phyloP scores from a whole-genome alignment of 805 yeast species.

The Starmera amethionina region DNA sequence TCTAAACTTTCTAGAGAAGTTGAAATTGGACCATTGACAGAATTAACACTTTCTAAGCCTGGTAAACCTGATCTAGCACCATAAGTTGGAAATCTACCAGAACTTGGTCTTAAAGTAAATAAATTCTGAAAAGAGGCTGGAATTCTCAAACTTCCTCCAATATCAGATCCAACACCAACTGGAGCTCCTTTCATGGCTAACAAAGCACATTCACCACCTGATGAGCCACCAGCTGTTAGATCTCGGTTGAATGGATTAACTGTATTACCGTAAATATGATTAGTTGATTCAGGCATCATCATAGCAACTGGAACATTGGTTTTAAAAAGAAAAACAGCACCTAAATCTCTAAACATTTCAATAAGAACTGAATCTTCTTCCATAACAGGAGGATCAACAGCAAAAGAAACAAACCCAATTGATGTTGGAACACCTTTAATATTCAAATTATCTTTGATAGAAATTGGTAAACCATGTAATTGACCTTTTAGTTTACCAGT shows the following conservation, averaged over 20 bases:
- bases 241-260: conserved; percentile 33
- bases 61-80: conserved; percentile 25
- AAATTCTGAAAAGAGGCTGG: conserved; percentile 35
- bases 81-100: conserved; percentile 32
- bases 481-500: conserved; percentile 51
- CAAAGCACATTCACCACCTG: conserved; percentile 46
- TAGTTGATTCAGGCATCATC: conserved; percentile 38
- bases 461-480: conserved; percentile 58
- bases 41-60: conserved; percentile 30
- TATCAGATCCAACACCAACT: conserved; percentile 46
- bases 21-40: conserved; percentile 41
- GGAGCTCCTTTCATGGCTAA: conserved; percentile 34
- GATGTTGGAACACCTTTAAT: conserved; percentile 38
- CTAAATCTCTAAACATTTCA: conserved; percentile 28
- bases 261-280: conserved; percentile 36
- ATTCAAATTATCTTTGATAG: conserved; percentile 37
- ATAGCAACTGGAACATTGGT: conserved; percentile 44
- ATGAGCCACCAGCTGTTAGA: conserved; percentile 41
- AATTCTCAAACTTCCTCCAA: conserved; percentile 41
- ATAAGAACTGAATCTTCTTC: conserved; percentile 31
- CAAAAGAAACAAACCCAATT: conserved; percentile 37
- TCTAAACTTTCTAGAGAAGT: conserved; percentile 28
- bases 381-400: conserved; percentile 24
- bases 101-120: conserved; percentile 35
- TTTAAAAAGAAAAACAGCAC: conserved; percentile 46